Evolutionary conservation across 306 rosid genomes (phyloP), one percentile per base, ranked within the genome.

Genomic region (Prunus campanulata): DNA sequence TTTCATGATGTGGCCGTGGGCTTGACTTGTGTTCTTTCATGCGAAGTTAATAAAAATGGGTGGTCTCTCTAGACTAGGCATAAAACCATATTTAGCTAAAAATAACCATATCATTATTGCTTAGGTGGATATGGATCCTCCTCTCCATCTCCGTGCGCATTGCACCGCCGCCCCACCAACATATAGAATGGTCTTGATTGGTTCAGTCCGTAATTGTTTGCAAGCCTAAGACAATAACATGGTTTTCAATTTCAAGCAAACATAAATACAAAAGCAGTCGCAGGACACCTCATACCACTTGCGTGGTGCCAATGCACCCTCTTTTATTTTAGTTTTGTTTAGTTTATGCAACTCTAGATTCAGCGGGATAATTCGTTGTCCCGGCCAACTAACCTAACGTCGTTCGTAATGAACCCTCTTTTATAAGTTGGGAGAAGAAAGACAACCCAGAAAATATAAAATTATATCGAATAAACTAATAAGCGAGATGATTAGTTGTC

Each of bases 321-420:
- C 4, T 3, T 60, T 60, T 25, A 25, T 10, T 10, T 3, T 12
- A 1, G 0, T 35, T 35, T 35, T 0, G 42, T 6, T 39, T 39
- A 39, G 44, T 39, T 1, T 39, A 39, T 39, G 9, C 44, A 49
- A 49, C 0, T 3, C 0, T 14, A 12, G 18, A 4, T 3, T 49
- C 0, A 48, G 12, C 0, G 4, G 0, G 14, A 48, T 14, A 49
- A 49, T 49, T 35, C 0, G 0, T 0, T 35, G 0, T 6, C 8
- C 2, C 6, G 8, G 0, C 0, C 8, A 35, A 35, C 2, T 35
- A 1, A 35, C 8, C 0, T 35, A 35, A 35, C 8, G 6, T 35
- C 7, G 0, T 32, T 5, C 1, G 1, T 30, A 25, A 12, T 0
- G 9, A 3, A 24, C 35, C 3, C 18, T 60, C 3, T 2, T 60